Evolutionary conservation across 2,329 filamentous ascomycete species (phyloP).

Genomic region (Colletotrichum sidae): DNA sequence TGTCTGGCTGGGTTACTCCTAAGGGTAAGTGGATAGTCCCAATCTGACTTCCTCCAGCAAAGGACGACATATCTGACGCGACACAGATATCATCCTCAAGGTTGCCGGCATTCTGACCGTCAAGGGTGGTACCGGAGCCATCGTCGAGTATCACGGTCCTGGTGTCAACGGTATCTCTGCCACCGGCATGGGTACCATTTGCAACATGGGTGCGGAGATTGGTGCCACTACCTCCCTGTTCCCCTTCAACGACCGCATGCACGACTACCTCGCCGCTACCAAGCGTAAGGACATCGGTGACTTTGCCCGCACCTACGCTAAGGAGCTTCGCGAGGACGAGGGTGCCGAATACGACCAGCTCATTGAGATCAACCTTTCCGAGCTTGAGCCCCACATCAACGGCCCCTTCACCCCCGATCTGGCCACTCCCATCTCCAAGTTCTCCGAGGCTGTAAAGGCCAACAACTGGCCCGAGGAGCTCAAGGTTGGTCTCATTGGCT

Average conservation of each 20-base stretch:
- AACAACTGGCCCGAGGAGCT: slow-evolving; percentile 97
- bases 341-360: slow-evolving; percentile 95
- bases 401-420: slow-evolving; percentile 98
- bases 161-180: slow-evolving; percentile 80
- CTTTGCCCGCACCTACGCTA: slow-evolving; percentile 85
- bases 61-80: slow-evolving; percentile 1
- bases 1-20: slow-evolving; percentile 92
- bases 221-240: slow-evolving; percentile 93
- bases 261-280: slow-evolving; percentile 92
- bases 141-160: slow-evolving; percentile 81
- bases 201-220: slow-evolving; percentile 79
- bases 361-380: slow-evolving; percentile 94
- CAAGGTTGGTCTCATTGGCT: slow-evolving; percentile 96
- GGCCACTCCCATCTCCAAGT: slow-evolving; percentile 97
- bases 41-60: not conserved
- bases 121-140: slow-evolving; percentile 95
- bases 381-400: slow-evolving; percentile 98
- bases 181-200: slow-evolving; percentile 90
- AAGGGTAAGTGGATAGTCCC: slow-evolving; percentile 73
- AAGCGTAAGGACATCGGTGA: slow-evolving; percentile 93
- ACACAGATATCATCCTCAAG: slow-evolving; percentile 91
- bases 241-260: slow-evolving; percentile 98
- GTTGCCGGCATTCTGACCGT: slow-evolving; percentile 96
- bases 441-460: slow-evolving; percentile 91
- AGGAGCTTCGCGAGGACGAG: slow-evolving; percentile 88